A percentile compares a stretch with the other conserved stretches of the same genome.
These are phyloP conservation scores for Alternaria sp. DNA, from an alignment of 2,329 filamentous ascomycete species.

Conservation along the genomic window DNA sequence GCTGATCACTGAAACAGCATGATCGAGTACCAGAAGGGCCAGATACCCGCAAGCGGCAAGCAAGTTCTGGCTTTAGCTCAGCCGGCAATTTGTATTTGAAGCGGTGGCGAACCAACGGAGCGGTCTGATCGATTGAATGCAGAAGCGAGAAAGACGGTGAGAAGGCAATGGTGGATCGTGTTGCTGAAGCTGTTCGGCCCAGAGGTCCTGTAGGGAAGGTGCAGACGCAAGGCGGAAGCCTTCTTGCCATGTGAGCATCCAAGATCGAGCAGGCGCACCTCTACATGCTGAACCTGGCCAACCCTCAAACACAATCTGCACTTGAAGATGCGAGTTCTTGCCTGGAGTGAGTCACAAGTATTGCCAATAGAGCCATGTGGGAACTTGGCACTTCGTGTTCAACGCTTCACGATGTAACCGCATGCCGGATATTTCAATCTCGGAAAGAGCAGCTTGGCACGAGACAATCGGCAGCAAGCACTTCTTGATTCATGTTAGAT, in stretches of 20 bases:
- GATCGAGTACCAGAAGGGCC: not conserved
- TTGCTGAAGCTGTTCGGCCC: constrained; percentile 2
- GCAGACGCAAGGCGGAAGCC: not conserved
- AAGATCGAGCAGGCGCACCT: not conserved
- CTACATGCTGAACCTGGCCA: not conserved
- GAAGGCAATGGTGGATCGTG: not conserved
- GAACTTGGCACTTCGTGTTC: not conserved
- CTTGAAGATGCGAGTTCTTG: not conserved
- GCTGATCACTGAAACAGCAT: not conserved
- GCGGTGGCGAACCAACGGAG: not conserved
- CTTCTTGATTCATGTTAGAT: constrained; percentile 17
- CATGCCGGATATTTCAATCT: not conserved
- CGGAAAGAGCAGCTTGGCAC: not conserved
- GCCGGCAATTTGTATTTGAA: not conserved
- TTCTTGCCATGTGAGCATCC: not conserved
- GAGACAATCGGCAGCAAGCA: not conserved
- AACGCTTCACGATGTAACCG: not conserved
- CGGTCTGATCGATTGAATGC: not conserved
- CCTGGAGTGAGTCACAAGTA: not conserved
- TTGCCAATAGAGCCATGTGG: not conserved
- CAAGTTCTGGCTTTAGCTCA: not conserved
- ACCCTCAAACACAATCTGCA: not conserved
- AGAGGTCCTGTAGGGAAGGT: constrained; percentile 4
- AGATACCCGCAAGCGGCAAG: not conserved
- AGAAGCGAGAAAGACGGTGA: constrained; percentile 15